Conservation (phyloP, 441 rosid genomes). For the Capsella rubella region DNA sequence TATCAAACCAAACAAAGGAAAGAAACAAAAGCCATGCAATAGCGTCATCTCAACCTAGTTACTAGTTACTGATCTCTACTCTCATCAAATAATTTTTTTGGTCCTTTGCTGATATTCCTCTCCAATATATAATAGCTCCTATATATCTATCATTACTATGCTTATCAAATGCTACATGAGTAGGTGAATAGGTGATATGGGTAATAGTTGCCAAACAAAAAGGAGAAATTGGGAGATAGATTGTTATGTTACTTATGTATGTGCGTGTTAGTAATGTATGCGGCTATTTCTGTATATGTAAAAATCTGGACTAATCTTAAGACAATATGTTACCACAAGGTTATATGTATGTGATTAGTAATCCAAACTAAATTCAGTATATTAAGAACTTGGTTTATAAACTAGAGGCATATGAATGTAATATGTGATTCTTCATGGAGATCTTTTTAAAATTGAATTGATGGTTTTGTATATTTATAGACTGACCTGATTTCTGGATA, state of each 20-base stretch:
- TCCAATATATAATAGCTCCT: neutral
- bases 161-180: conserved; percentile 2
- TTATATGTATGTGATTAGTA: neutral
- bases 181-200: neutral
- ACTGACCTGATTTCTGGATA: conserved; percentile 95
- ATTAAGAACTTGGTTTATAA: conserved; percentile 2
- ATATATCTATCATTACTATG: neutral
- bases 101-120: neutral
- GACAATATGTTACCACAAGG: conserved; percentile 5
- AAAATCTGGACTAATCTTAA: conserved; percentile 6
- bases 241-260: neutral
- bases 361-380: neutral
- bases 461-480: neutral
- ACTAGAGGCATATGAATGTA: neutral
- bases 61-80: neutral
- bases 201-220: neutral
- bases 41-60: conserved; percentile 16
- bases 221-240: neutral
- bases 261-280: neutral
- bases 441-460: neutral
- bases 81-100: neutral
- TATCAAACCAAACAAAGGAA: conserved; percentile 35
- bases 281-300: neutral
- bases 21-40: conserved; percentile 44
- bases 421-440: neutral